Evolutionary conservation across 75 land plant genomes (phyloP).

Genomic region (Adiantum capillusveneris): DNA sequence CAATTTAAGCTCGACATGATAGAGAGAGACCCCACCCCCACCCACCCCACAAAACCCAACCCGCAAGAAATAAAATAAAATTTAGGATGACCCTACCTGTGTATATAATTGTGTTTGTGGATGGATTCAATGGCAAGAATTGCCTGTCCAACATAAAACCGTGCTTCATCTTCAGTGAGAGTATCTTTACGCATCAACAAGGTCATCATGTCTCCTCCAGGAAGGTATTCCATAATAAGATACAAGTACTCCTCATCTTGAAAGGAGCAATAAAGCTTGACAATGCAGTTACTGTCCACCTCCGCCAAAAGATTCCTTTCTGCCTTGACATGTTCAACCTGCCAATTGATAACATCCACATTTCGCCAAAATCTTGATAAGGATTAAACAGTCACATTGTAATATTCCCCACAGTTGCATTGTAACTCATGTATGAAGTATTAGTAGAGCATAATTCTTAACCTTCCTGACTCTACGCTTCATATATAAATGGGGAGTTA

Average conservation of each 20-base stretch:
- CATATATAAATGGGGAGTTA: too few relatives aligned
- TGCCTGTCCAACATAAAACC: conserved; percentile 88
- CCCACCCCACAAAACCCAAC: too few relatives aligned
- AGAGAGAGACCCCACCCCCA: too few relatives aligned
- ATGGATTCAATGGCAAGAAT: conserved; percentile 93
- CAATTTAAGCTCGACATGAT: too few relatives aligned
- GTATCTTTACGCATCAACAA: conserved; percentile 92
- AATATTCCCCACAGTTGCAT: too few relatives aligned
- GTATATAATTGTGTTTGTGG: conserved; percentile 92
- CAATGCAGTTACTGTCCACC: conserved; percentile 95
- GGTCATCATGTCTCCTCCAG: conserved; percentile 99
- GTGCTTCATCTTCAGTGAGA: conserved; percentile 85
- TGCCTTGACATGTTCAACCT: conserved; percentile 98
- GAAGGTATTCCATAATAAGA: conserved; percentile 87
- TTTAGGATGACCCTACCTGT: conserved; percentile 61
- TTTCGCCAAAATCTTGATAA: too few relatives aligned
- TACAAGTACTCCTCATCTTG: conserved; percentile 91
- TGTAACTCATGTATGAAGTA: too few relatives aligned
- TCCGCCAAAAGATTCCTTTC: conserved; percentile 93
- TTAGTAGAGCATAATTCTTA: too few relatives aligned
- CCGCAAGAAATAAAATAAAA: too few relatives aligned
- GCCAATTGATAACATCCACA: conserved; percentile 4
- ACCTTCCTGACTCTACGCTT: too few relatives aligned
- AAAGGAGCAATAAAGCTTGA: conserved; percentile 91
- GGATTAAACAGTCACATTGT: too few relatives aligned